A percentile compares a stretch with the other conserved stretches of the same genome.
These are phyloP conservation scores for Podila clonocystis DNA, from an alignment of 192 early-diverging fungal species.

Conservation along the genomic window DNA sequence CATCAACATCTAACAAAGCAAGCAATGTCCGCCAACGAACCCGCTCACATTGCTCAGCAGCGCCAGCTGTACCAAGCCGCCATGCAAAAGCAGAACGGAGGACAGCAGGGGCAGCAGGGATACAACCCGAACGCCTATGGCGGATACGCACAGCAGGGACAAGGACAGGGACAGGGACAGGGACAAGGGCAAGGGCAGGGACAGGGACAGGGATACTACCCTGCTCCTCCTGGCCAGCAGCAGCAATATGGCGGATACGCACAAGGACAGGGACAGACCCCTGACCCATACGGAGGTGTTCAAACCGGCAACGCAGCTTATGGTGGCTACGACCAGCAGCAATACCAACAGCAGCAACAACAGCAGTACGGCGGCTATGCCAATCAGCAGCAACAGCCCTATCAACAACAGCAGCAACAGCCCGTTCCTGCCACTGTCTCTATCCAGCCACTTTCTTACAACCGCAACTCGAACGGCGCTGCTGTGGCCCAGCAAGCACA, in stretches of 20 bases:
- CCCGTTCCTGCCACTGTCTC: slow-evolving; percentile 20
- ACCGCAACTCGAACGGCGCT: slow-evolving; percentile 7
- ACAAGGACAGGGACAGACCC: slow-evolving; percentile 1
- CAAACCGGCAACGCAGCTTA: slow-evolving; percentile 13
- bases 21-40: slow-evolving; percentile 41
- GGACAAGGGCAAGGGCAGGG: slow-evolving; percentile 13
- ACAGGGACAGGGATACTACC: no score
- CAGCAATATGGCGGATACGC: slow-evolving; percentile 32
- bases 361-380: slow-evolving; percentile 17
- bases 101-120: slow-evolving; percentile 18
- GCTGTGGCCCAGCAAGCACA: slow-evolving; percentile 3
- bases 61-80: slow-evolving; percentile 49
- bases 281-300: slow-evolving; percentile 16
- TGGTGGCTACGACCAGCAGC: slow-evolving; percentile 24
- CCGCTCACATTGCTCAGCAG: slow-evolving; percentile 50
- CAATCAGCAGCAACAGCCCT: slow-evolving; percentile 19
- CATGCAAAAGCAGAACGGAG: slow-evolving; percentile 46
- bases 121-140: slow-evolving; percentile 9
- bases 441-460: slow-evolving; percentile 27
- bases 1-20: neutral
- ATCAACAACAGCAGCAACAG: slow-evolving; percentile 20
- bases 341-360: slow-evolving; percentile 23
- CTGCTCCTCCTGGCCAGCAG: neutral
- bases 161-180: slow-evolving; percentile 20
- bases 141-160: slow-evolving; percentile 30